These are phyloP conservation scores for Phytophthora vignae DNA, from an alignment of 352 stramenopile species.

Conservation along the genomic window DNA sequence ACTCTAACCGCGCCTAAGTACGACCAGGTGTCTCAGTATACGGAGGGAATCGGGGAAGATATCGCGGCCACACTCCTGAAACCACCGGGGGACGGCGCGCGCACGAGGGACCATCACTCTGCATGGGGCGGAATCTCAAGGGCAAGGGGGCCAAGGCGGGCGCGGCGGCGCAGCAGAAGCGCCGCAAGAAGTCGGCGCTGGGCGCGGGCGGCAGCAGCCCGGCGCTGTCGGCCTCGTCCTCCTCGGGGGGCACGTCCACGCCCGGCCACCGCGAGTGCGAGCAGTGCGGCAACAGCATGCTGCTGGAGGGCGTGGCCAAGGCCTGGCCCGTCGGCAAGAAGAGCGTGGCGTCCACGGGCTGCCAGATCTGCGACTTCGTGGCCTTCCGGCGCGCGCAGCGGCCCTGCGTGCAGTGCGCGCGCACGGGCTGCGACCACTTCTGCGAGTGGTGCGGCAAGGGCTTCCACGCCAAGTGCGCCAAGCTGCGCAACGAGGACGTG, in stretches of 20 bases:
- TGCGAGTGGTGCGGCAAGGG: conserved; percentile 88
- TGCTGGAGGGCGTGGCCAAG: conserved; percentile 55
- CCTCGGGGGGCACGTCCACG: conserved; percentile 40
- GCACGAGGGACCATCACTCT: conserved; percentile 41
- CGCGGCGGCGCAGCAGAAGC: conserved; percentile 34
- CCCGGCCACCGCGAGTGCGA: conserved; percentile 64
- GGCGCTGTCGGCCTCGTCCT: conserved; percentile 35
- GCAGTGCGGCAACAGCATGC: conserved; percentile 51
- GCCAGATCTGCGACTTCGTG: conserved; percentile 88
- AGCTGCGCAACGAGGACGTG: conserved; percentile 59
- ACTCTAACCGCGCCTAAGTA: background rate
- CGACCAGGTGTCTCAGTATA: background rate
- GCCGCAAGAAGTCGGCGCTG: conserved; percentile 40
- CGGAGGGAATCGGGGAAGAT: background rate
- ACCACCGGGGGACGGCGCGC: conserved; percentile 13
- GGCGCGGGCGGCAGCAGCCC: conserved; percentile 30
- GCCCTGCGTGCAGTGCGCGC: conserved; percentile 71
- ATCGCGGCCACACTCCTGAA: conserved; percentile 38
- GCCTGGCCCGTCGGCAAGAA: conserved; percentile 56
- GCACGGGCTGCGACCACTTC: conserved; percentile 75
- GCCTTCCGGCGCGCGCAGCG: conserved; percentile 70
- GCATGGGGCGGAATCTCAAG: conserved; percentile 47
- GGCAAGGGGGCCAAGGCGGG: conserved; percentile 33
- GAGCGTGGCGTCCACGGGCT: conserved; percentile 54
- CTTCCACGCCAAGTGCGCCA: conserved; percentile 80